Percentiles rank a stretch among this genome's conserved stretches.
Conservation (phyloP, 1,284 basidiomycete genomes). For the Pseudozyma hubeiensis region DNA sequence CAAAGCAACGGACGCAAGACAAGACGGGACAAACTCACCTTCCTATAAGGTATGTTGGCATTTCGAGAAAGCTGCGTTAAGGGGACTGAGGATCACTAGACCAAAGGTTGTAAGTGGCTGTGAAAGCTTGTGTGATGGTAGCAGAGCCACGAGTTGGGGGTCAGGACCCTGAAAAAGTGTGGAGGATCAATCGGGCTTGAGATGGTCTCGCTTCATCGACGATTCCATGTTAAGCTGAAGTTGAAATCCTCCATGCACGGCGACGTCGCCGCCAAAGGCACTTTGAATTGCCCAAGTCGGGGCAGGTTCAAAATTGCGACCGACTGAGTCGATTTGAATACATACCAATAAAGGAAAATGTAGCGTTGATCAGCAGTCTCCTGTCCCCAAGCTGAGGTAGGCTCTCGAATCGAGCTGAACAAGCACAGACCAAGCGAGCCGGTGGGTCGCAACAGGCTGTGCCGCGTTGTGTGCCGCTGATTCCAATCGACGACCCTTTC, state of each 20-base stretch:
- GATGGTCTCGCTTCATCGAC: too few species aligned
- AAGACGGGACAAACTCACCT: slow-evolving; percentile 20
- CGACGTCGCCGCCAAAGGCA: slow-evolving; percentile 15
- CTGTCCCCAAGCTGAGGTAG: slow-evolving; percentile 1
- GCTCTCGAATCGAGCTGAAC: slow-evolving; percentile 10
- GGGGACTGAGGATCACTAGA: too few species aligned
- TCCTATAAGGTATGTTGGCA: slow-evolving; percentile 41
- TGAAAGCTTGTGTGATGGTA: too few species aligned
- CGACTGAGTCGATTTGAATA: too few species aligned
- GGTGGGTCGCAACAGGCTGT: slow-evolving; percentile 21
- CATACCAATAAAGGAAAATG: too few species aligned
- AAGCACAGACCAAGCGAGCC: slow-evolving; percentile 34
- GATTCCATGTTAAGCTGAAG: not conserved
- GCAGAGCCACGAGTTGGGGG: too few species aligned
- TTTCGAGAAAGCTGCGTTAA: not conserved
- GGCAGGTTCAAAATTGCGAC: too few species aligned
- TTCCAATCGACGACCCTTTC: slow-evolving; percentile 5
- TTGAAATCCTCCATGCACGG: slow-evolving; percentile 7
- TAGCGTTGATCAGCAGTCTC: not conserved
- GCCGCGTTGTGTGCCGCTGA: slow-evolving; percentile 3
- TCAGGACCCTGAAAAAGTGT: not conserved
- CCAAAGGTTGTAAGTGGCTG: too few species aligned
- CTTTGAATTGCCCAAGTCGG: not conserved
- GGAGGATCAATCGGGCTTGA: slow-evolving; percentile 4
- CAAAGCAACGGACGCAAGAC: too few species aligned